Base-by-base conservation (phyloP, 495 filamentous ascomycete genomes). In the Corynascus novoguineensis region DNA sequence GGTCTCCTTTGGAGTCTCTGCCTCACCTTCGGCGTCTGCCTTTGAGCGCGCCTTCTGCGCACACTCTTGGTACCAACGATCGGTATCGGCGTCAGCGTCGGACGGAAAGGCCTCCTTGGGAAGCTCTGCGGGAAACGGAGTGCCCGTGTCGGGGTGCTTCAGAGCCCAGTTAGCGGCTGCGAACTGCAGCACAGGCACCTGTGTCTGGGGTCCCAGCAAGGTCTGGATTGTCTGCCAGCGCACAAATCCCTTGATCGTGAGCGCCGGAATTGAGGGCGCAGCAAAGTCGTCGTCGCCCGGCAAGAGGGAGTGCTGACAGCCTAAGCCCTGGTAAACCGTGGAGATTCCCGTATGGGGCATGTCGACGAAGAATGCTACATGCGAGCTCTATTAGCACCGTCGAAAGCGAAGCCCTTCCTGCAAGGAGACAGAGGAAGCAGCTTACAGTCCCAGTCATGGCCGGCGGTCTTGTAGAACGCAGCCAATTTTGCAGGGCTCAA, bases 201-300 rank as follows among this genome's bases (percentile, higher is more conserved):
- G 92, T 64, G 92, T 88, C 59, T 90, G 85, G 2, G 95, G 93
- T 51, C 86, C 88, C 12, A 97, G 80, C 29, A 97, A 77, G 28
- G 95, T 73, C 72, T 97, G 90, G 15, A 98, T 90, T 2, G 88
- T 88, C 77, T 97, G 89, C 92, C 92, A 98, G 64, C 86, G 84
- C 38, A 92, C 85, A 67, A 96, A 98, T 24, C 93, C 93, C 60
- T 81, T 82, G 0, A 79, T 75, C 37, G 90, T 91, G 53, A 98
- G 74, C 14, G 90, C 88, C 10, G 93, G 93, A 35, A 96, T 78
- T 1, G 81, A 82, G 0, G 93, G 93, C 11, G 84, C 72, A 2
- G 80, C 78, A 64, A 86, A 96, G 44, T 87, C 83, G 60, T 92
- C 82, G 12, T 76, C 72, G 19, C 83, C 81, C 0, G 87, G 86